Evolutionary conservation across 352 stramenopile genomes (phyloP).

Genomic region (Phytophthora parvispora): DNA sequence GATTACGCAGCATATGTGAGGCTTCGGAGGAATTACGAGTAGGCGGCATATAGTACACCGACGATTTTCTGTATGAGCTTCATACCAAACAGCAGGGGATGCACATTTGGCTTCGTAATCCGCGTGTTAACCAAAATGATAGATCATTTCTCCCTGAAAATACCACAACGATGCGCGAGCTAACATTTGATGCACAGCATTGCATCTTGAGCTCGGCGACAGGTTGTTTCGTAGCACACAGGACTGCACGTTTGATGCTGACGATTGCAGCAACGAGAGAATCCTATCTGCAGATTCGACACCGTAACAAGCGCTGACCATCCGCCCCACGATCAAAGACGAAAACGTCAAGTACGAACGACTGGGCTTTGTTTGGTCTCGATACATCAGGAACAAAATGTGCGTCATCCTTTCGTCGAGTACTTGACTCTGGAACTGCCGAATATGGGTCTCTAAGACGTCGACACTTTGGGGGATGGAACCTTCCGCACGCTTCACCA

Average conservation of each 20-base stretch:
- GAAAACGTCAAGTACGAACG: not conserved
- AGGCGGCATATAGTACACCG: too few relatives aligned
- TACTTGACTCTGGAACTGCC: not conserved
- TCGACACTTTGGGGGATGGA: not conserved
- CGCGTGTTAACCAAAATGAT: too few relatives aligned
- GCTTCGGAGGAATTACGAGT: too few relatives aligned
- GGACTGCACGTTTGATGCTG: conserved; percentile 9
- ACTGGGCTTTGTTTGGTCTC: not conserved
- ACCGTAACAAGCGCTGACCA: not conserved
- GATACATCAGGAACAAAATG: not conserved
- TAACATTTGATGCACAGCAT: too few relatives aligned
- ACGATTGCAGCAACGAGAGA: not conserved
- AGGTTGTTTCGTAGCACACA: conserved; percentile 11
- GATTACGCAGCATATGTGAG: too few relatives aligned
- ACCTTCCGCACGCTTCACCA: conserved; percentile 1
- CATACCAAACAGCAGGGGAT: too few relatives aligned
- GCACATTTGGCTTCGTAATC: too few relatives aligned
- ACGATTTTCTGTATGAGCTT: too few relatives aligned
- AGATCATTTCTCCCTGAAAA: too few relatives aligned
- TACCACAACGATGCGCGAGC: too few relatives aligned
- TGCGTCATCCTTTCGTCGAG: not conserved
- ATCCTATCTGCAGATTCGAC: not conserved
- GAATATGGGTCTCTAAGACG: not conserved
- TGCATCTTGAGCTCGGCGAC: too few relatives aligned
- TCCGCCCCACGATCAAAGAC: not conserved